phyloP scores from a whole-genome alignment of 1,139 yeast species.

The Lipomyces yarrowii region DNA sequence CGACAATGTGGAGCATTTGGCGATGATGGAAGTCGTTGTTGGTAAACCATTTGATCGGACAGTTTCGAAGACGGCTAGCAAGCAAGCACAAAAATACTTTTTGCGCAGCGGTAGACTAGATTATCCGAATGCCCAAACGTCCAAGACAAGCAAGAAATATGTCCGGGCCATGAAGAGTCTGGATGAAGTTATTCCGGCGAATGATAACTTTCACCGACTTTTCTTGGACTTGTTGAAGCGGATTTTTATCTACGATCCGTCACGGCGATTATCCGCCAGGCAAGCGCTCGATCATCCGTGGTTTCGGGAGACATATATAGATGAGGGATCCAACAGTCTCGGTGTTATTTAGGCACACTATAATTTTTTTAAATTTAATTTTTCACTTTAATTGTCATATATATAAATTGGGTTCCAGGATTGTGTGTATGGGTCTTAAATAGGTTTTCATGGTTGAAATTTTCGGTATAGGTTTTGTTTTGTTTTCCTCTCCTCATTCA shows the following conservation, averaged over 20 bases:
- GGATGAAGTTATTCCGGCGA: constrained; percentile 44
- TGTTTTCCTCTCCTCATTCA: neutral
- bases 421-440: neutral
- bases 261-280: constrained; percentile 70
- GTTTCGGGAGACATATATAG: constrained; percentile 18
- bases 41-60: constrained; percentile 41
- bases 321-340: constrained; percentile 17
- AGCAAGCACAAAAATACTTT: constrained; percentile 32
- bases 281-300: constrained; percentile 75
- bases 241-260: constrained; percentile 82
- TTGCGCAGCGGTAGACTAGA: constrained; percentile 33
- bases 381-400: no score
- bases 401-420: neutral
- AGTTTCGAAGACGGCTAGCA: constrained; percentile 37
- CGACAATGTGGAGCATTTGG: constrained; percentile 90
- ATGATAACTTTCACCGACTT: constrained; percentile 47
- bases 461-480: neutral
- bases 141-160: constrained; percentile 49
- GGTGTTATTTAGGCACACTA: constrained; percentile 3
- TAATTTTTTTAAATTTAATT: no score
- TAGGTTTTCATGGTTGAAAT: neutral
- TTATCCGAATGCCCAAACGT: constrained; percentile 46
- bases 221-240: constrained; percentile 62
- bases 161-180: constrained; percentile 58
- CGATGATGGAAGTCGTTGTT: constrained; percentile 85